Percentiles rank a stretch among this genome's conserved stretches.
These are phyloP conservation scores for Spizellomyces sp. DNA, from an alignment of 192 early-diverging fungal species.

Conservation along the genomic window DNA sequence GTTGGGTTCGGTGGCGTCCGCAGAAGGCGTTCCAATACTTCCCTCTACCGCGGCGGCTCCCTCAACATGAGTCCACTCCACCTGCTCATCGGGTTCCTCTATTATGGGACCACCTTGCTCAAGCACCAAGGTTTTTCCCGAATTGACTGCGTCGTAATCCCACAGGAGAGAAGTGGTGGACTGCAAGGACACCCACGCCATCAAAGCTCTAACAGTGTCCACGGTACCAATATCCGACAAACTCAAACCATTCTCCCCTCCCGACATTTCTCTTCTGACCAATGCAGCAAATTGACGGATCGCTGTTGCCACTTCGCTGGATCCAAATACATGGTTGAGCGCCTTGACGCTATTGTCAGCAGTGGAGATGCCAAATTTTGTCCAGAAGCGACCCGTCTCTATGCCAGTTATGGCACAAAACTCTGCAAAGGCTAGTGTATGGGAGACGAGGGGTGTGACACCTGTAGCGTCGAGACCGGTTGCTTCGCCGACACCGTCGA, in stretches of 20 bases:
- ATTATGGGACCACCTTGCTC: not conserved
- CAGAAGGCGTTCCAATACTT: slow-evolving; percentile 16
- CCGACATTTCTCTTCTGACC: slow-evolving; percentile 32
- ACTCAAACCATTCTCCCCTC: slow-evolving; percentile 6
- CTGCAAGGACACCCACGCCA: slow-evolving; percentile 49
- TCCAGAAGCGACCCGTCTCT: slow-evolving; percentile 44
- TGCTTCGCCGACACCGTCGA: slow-evolving; percentile 40
- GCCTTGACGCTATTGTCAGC: slow-evolving; percentile 22
- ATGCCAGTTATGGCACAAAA: slow-evolving; percentile 42
- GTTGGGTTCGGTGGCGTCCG: not conserved
- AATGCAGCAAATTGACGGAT: slow-evolving; percentile 36
- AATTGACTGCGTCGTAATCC: slow-evolving; percentile 5
- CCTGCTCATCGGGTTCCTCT: slow-evolving; percentile 23
- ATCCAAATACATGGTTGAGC: slow-evolving; percentile 49
- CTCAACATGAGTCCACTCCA: slow-evolving; percentile 11
- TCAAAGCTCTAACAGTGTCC: slow-evolving; percentile 19
- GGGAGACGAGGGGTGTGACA: slow-evolving; percentile 34
- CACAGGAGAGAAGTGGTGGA: slow-evolving; percentile 21
- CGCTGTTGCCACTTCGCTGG: slow-evolving; percentile 32
- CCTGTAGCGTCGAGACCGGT: slow-evolving; percentile 34
- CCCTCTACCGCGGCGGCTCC: slow-evolving; percentile 18
- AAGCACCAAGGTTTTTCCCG: not conserved
- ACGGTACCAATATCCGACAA: slow-evolving; percentile 24
- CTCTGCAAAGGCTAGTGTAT: slow-evolving; percentile 40
- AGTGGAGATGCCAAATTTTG: slow-evolving; percentile 38